Evolutionary conservation across 164 flowering plant species (phyloP), one percentile per base, ranked within the genome.

Genomic region (Saururus chinensis): DNA sequence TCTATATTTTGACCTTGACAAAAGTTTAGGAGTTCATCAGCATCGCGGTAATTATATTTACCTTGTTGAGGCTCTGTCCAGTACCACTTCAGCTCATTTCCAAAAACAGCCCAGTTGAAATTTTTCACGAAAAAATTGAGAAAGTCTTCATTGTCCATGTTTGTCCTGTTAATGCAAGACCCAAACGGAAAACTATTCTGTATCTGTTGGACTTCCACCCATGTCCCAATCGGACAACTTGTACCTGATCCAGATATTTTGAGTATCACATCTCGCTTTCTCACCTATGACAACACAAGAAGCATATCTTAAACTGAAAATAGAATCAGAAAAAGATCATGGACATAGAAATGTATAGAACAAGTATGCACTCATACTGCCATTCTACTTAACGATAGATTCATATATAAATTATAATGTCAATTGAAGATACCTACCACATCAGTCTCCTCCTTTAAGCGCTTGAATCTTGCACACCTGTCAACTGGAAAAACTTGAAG

Each of bases 41-140:
- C 95, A 67, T 87, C 97, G 60, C 53, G 70, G 79, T 93, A 93
- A 79, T 93, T 90, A 19, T 87, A 66, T 42, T 84, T 85, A 51
- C 95, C 96, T 70, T 81, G 84, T 57, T 87, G 89, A 19, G 91
- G 61, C 61, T 90, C 97, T 0, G 95, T 93, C 91, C 89, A 84
- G 23, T 80, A 80, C 99, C 97, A 88, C 73, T 90, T 90, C 73
- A 93, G 58, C 72, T 93, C 99, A 60, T 93, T 93, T 26, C 85
- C 96, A 65, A 93, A 88, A 59, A 88, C 96, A 45, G 89, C 83
- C 96, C 96, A 90, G 72, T 83, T 93, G 80, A 93, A 93, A 66
- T 88, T 71, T 62, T 85, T 79, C 13, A 74, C 72, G 57, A 90
- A 90, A 79, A 90, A 90, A 45, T 77, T 65, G 17, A 82, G 85